These are phyloP conservation scores for Taphrina wiesneri DNA, from an alignment of 1,139 yeast species.

Conservation along the genomic window DNA sequence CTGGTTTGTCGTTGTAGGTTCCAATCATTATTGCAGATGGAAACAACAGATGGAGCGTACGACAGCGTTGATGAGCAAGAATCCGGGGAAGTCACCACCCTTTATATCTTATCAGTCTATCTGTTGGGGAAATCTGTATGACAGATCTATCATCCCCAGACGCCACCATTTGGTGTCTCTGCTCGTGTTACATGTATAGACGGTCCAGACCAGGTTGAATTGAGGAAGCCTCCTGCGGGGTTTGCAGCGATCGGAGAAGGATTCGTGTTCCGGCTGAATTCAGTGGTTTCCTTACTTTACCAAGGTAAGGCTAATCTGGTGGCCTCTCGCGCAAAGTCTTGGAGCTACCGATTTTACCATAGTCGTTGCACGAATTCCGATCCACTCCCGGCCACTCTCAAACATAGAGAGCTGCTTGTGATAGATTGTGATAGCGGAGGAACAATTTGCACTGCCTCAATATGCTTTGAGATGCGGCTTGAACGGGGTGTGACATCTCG, in stretches of 20 bases:
- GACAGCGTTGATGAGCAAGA: background rate
- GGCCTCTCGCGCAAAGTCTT: too few species aligned
- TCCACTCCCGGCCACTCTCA: too few species aligned
- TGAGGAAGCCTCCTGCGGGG: background rate
- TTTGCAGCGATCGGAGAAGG: too few species aligned
- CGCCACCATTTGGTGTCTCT: background rate
- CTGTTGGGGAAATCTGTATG: background rate
- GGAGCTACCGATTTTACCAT: too few species aligned
- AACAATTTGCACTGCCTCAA: too few species aligned
- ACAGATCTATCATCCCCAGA: background rate
- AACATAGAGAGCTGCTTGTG: too few species aligned
- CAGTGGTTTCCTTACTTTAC: too few species aligned
- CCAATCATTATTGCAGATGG: background rate
- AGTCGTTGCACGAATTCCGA: too few species aligned
- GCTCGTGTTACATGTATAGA: background rate
- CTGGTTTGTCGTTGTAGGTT: slow-evolving; percentile 10
- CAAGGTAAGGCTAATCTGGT: too few species aligned
- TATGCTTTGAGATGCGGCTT: too few species aligned
- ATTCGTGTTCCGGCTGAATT: too few species aligned
- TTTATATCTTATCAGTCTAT: slow-evolving; percentile 1
- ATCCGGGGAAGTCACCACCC: background rate
- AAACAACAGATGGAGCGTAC: background rate
- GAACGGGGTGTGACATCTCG: background rate
- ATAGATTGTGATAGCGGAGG: too few species aligned
- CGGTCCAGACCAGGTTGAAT: background rate